phyloP scores from a whole-genome alignment of 176 grass and related monocot genomes.

The Oryza coarctata region DNA sequence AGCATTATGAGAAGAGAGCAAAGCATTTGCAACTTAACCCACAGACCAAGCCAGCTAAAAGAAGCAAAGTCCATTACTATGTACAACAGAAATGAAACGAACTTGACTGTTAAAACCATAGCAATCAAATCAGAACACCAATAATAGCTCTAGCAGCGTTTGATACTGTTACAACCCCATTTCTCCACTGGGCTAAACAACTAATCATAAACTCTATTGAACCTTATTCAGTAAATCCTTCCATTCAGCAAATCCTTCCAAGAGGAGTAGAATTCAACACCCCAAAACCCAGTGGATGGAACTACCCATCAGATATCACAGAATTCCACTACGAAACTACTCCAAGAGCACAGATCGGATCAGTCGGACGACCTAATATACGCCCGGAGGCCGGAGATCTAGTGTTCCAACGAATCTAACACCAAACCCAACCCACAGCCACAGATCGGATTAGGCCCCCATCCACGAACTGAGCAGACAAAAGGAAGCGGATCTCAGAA shows the following conservation, averaged over 20 bases:
- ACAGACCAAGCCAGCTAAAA: not conserved
- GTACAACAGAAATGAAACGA: not conserved
- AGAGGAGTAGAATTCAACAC: not conserved
- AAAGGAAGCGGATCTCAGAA: not conserved
- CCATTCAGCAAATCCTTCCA: not conserved
- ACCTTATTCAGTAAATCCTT: not conserved
- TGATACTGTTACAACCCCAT: not conserved
- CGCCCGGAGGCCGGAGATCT: not conserved
- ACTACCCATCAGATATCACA: not conserved
- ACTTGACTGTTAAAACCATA: not conserved
- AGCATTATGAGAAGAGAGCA: not conserved
- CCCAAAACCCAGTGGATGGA: not conserved
- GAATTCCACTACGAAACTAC: not conserved
- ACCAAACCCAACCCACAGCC: not conserved
- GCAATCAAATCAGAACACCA: not conserved
- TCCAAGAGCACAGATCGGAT: slow-evolving; percentile 22
- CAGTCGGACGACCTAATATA: not conserved
- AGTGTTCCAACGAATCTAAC: not conserved
- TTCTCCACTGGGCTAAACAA: not conserved
- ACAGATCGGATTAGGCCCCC: slow-evolving; percentile 31
- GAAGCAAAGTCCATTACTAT: not conserved
- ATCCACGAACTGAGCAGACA: not conserved
- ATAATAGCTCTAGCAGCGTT: not conserved
- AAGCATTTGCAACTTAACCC: not conserved
- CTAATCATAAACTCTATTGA: not conserved